phyloP scores from a whole-genome alignment of 331 rosid genomes.

The Pyrus hybrid region DNA sequence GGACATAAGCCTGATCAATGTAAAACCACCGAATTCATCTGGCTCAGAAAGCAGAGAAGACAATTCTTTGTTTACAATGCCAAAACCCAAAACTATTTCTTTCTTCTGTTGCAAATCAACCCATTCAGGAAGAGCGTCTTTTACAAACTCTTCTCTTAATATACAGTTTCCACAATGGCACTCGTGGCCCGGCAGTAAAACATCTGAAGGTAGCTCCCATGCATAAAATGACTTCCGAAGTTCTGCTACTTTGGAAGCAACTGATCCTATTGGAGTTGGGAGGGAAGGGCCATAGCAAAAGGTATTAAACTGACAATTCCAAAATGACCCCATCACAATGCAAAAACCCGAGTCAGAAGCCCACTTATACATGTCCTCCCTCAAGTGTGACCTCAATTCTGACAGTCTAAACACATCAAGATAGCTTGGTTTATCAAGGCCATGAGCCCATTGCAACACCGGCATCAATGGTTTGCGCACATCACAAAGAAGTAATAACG shows the following conservation, averaged over 20 bases:
- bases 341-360: constrained; percentile 69
- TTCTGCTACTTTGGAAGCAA: constrained; percentile 26
- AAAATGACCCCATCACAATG: constrained; percentile 65
- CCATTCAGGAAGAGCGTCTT: constrained; percentile 64
- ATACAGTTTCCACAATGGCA: constrained; percentile 65
- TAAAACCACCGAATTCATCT: constrained; percentile 63
- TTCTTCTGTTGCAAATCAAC: constrained; percentile 66
- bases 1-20: constrained; percentile 54
- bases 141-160: constrained; percentile 43
- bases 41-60: constrained; percentile 35
- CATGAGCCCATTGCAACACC: constrained; percentile 61
- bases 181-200: constrained; percentile 37
- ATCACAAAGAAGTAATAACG: constrained; percentile 58
- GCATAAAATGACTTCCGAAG: constrained; percentile 35
- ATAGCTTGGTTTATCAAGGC: constrained; percentile 39
- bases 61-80: constrained; percentile 39
- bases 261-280: constrained; percentile 23
- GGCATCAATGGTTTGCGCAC: constrained; percentile 54
- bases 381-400: constrained; percentile 45
- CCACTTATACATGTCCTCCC: constrained; percentile 29
- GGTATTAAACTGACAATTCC: constrained; percentile 50
- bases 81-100: constrained; percentile 66
- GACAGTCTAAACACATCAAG: constrained; percentile 44
- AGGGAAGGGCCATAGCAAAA: constrained; percentile 58
- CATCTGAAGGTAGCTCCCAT: constrained; percentile 55